phyloP scores from a whole-genome alignment of 2,329 filamentous ascomycete genomes.

The Ascosphaera acerosa region DNA sequence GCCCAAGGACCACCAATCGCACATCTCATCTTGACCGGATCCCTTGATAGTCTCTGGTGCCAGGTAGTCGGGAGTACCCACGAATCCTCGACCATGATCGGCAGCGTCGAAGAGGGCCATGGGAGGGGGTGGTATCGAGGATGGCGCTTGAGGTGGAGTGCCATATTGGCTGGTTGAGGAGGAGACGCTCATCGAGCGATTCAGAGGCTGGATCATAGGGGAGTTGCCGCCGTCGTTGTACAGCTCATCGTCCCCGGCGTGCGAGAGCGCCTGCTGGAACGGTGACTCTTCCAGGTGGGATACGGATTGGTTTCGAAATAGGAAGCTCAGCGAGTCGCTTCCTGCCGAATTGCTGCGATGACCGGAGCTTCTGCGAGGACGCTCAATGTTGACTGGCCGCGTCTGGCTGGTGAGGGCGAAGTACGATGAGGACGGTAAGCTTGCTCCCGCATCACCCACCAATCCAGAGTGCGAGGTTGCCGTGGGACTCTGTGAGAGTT shows the following conservation, averaged over 20 bases:
- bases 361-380: conserved; percentile 42
- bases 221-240: conserved; percentile 49
- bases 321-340: conserved; percentile 58
- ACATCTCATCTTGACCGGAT: conserved; percentile 85
- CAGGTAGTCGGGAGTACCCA: conserved; percentile 90
- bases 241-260: conserved; percentile 47
- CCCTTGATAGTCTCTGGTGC: conserved; percentile 93
- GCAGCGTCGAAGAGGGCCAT: conserved; percentile 88
- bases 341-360: conserved; percentile 81
- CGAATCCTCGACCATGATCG: conserved; percentile 77
- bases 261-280: conserved; percentile 22
- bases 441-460: background rate
- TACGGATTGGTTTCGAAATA: conserved; percentile 58
- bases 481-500: conserved; percentile 52
- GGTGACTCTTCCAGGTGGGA: conserved; percentile 12
- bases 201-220: conserved; percentile 48
- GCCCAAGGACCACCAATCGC: conserved; percentile 99
- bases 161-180: conserved; percentile 11
- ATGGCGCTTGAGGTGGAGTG: conserved; percentile 29
- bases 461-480: conserved; percentile 30
- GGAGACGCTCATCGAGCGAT: conserved; percentile 29
- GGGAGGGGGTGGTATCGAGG: conserved; percentile 67
- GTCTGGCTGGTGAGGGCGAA: conserved; percentile 13
- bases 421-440: background rate
- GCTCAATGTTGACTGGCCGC: conserved; percentile 21